Conservation (phyloP, 768 basidiomycete species). For the Lyophyllum atratum region DNA sequence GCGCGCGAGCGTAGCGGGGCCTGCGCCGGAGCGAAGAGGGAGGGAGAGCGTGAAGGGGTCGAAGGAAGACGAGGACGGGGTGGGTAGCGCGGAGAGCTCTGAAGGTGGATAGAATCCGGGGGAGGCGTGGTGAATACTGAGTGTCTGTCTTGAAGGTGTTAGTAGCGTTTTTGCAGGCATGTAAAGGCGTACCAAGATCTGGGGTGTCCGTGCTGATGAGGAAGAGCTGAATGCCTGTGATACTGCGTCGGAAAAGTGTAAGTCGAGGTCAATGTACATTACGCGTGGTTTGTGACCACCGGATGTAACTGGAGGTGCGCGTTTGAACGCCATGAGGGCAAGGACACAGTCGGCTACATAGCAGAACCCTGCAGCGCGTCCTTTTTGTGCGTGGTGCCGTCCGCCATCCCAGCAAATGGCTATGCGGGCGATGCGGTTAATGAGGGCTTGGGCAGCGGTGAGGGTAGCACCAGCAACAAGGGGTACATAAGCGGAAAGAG, state of each 20-base stretch:
- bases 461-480: constrained; percentile 79
- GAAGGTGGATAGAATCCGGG: constrained; percentile 85
- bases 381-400: constrained; percentile 83
- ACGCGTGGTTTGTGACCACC: constrained; percentile 51
- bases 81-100: constrained; percentile 47
- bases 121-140: constrained; percentile 83
- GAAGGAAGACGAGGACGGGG: constrained; percentile 32
- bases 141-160: constrained; percentile 45
- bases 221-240: constrained; percentile 69
- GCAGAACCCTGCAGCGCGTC: constrained; percentile 86
- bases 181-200: constrained; percentile 44
- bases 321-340: constrained; percentile 72
- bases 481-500: constrained; percentile 67
- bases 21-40: constrained; percentile 75
- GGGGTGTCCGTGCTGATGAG: constrained; percentile 33
- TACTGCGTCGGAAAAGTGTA: constrained; percentile 91
- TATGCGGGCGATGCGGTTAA: constrained; percentile 50
- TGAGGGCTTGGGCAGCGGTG: constrained; percentile 67
- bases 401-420: constrained; percentile 94
- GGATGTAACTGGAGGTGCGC: constrained; percentile 21
- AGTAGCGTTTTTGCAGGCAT: neutral
- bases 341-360: constrained; percentile 91
- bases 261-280: constrained; percentile 91
- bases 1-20: constrained; percentile 56
- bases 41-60: constrained; percentile 78